These are phyloP conservation scores for Dothistroma pini DNA, from an alignment of 2,329 filamentous ascomycete genomes.

Conservation along the genomic window DNA sequence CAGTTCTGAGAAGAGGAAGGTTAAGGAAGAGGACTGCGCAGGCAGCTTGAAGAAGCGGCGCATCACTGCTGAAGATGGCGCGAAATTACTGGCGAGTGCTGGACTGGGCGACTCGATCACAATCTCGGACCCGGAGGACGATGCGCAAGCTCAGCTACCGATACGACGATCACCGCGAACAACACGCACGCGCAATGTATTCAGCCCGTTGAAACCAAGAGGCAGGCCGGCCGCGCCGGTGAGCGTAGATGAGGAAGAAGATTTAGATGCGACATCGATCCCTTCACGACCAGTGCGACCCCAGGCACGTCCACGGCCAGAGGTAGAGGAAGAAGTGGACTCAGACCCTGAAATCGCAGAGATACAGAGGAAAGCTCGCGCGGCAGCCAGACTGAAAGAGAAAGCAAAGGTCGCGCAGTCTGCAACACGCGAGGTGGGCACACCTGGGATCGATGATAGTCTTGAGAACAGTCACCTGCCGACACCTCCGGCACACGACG, in stretches of 20 bases:
- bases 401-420: conserved; percentile 12
- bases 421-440: conserved; percentile 11
- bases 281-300: conserved; percentile 1
- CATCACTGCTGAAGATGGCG: conserved; percentile 28
- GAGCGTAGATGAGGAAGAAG: conserved; percentile 22
- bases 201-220: conserved; percentile 6
- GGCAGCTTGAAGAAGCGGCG: conserved; percentile 27
- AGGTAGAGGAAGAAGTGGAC: conserved; percentile 36
- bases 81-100: conserved; percentile 20
- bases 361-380: conserved; percentile 42
- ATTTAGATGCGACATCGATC: conserved; percentile 10
- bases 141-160: conserved; percentile 9
- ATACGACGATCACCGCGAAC: conserved; percentile 14
- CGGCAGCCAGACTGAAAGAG: conserved; percentile 21
- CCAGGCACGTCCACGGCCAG: conserved; percentile 1
- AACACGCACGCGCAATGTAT: conserved; percentile 16
- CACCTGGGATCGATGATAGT: conserved; percentile 8
- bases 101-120: conserved; percentile 15
- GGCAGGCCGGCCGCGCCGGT: conserved; percentile 5
- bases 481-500: conserved; percentile 39
- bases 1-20: conserved; percentile 27
- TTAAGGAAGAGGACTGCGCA: conserved; percentile 21
- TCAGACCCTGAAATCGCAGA: conserved; percentile 41
- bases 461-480: conserved; percentile 2
- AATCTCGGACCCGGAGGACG: conserved; percentile 14